Base-by-base conservation (phyloP, 495 filamentous ascomycete genomes). In the Penicillium ucsense region DNA sequence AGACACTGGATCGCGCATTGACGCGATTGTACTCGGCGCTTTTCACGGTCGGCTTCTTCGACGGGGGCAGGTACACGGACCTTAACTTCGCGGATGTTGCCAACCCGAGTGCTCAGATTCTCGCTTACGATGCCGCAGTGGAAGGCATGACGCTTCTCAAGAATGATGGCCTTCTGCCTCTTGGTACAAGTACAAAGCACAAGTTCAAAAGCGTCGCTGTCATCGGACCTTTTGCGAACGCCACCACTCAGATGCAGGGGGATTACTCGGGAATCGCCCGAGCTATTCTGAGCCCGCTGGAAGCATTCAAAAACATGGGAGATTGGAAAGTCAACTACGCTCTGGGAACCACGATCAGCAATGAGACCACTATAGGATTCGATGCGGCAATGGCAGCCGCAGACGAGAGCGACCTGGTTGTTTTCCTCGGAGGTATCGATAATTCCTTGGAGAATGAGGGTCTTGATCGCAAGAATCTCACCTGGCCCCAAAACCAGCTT, bases 241-340 rank as follows among this genome's bases (percentile, higher is more conserved):
- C 73, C 8, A 77, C 75, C 1, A 69, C 59, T n/a, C 65, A 80
- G 41, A 67, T 83, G 65, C 78, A 77, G 47, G 77, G 79, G 4
- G 75, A 74, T 40, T 83, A 81, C 56, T 61, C 52, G 35, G 78
- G 79, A 4, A 63, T 54, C 6, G 65, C 79, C 2, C 74, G 70
- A 31, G 76, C 71, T 51, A 56, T 79, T 5, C 65, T 70, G 34
- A 72, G 68, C 5, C 68, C 76, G 2, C 54, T 76, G 9, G 67
- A 65, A 37, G 78, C 77, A 4, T 72, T 73, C 38, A 55, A 41
- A 6, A 41, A 72, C 43, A 54, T 66, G 20, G 57, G 62, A 5
- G 67, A 69, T 0, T 63, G 70, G 37, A 64, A 60, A 0, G 69
- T 78, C 35, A 63, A 68, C 33, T 76, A 73, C 47, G 64, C 67